Evolutionary conservation across 768 basidiomycete species (phyloP), one percentile per base, ranked within the genome.

Genomic region (Fomitopsis pulvina): DNA sequence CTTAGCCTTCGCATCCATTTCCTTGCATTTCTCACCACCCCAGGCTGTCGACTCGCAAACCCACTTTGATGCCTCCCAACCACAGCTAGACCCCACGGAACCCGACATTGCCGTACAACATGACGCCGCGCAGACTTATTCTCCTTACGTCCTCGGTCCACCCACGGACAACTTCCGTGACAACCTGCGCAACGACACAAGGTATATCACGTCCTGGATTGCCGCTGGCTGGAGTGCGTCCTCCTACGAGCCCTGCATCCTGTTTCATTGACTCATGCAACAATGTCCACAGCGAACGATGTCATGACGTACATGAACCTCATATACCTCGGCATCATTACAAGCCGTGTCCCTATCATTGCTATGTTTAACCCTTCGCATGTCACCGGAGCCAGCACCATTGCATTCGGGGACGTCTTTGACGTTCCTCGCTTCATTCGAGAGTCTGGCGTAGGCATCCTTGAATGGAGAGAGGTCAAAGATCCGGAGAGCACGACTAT

Each of bases 131-230:
- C 20, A n/a, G 6, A 10, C 25, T 21, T 53, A 57, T 44, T 60
- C 60, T 29, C 59, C 59, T 2, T 62, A 55, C 50, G 56, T 68
- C 12, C 51, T 59, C 8, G 85, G 84, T 0, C 66, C 71, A 2
- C 81, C 85, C 9, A 83, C 81, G 2, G 50, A 63, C 45, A 69
- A 67, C 32, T 85, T 85, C 65, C 69, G 80, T 71, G 85, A 85
- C 55, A 87, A 86, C 55, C 66, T 88, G 29, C 75, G 73, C 14
- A 65, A 75, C 18, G 77, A 84, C 49, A 68, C 68, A 3, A 73
- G 81, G 54, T 88, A 87, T 54, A 78, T 88, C 51, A 81, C 84
- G 1, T 83, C 83, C 12, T 88, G 83, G 83, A 70, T 80, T 34
- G 79, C 80, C 30, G 83, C 85, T n/a, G 86, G 86, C 34, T 88